Evolutionary conservation across 495 filamentous ascomycete genomes (phyloP).

Genomic region (Daldinia grandis): DNA sequence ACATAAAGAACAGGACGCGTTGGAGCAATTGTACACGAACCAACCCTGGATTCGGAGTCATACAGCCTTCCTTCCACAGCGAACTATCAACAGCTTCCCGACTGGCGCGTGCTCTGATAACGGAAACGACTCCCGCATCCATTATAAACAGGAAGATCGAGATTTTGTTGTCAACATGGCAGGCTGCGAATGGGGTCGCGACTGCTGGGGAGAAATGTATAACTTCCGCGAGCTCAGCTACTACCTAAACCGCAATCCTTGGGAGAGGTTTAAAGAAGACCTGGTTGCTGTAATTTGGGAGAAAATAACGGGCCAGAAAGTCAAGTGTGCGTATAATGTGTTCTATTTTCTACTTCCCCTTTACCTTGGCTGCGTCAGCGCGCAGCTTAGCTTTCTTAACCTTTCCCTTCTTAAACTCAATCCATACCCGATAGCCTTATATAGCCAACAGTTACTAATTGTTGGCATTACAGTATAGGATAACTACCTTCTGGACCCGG

Average conservation of each 20-base stretch:
- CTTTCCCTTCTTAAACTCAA: not conserved
- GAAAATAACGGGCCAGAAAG: constrained; percentile 64
- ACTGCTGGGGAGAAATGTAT: constrained; percentile 98
- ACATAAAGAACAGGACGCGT: constrained; percentile 95
- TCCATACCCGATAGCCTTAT: not conserved
- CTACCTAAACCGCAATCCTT: constrained; percentile 78
- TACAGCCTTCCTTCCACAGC: constrained; percentile 89
- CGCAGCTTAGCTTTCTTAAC: not conserved
- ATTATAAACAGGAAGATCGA: constrained; percentile 84
- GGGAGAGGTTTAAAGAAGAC: constrained; percentile 75
- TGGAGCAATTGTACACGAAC: constrained; percentile 89
- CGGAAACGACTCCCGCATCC: constrained; percentile 74
- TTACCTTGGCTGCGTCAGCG: not conserved
- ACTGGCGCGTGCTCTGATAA: constrained; percentile 84
- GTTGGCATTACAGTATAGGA: constrained; percentile 35
- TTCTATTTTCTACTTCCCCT: not conserved
- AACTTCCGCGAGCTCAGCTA: constrained; percentile 89
- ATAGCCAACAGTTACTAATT: constrained; percentile 17
- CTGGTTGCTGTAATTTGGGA: constrained; percentile 60
- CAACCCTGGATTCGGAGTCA: constrained; percentile 94
- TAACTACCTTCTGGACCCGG: constrained; percentile 20
- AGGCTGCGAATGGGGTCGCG: constrained; percentile 93
- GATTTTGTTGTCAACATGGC: constrained; percentile 99
- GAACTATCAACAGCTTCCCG: constrained; percentile 94
- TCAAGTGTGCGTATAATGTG: constrained; percentile 52